Evolutionary conservation across 2,329 filamentous ascomycete species (phyloP), one percentile per base, ranked within the genome.

Genomic region (Talaromyces amestolkiae): DNA sequence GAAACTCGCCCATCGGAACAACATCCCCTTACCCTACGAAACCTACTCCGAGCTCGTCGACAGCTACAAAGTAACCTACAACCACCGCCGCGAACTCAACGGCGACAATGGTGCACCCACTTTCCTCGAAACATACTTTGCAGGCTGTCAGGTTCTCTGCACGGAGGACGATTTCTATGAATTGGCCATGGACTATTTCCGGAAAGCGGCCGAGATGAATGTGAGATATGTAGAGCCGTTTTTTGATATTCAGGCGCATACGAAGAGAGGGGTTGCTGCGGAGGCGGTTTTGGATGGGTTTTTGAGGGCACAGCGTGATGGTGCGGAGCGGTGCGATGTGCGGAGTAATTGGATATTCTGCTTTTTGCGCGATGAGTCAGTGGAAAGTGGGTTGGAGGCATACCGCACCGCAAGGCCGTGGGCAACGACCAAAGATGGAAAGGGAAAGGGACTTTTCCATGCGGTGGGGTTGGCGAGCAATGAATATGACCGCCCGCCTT

Each of bases 381-480:
- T 78, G 0, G 71, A 74, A n/a, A 73, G 77, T n/a, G 80, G 77
- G 0, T 69, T 79, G 45, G 73, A 75, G 13, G 75, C 78, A 10
- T 81, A 81, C 61, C 68, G 73, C 19, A 74, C 74, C 1, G 77
- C 79, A 15, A 70, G 77, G 5, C 77, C 79, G 0, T 83, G 69
- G 71, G 71, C 70, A 62, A 53, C 24, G 6, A 63, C 51, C 47
- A 56, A 43, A 3, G 51, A 63, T 13, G 61, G 61, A 5, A 10
- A 58, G 1, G 70, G 80, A n/a, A 76, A 75, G 43, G 76, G 77
- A 0, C 71, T 81, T 0, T 79, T 83, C 58, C 78, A 81, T 64
- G 81, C 79, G 1, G 78, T 84, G 11, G 82, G 82, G 0, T 74
- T 84, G 2, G 82, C 81, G 11, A 79, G 78, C 64, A 82, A 83